Conservation (phyloP, 805 yeast genomes). For the Wickerhamiella azyma region DNA sequence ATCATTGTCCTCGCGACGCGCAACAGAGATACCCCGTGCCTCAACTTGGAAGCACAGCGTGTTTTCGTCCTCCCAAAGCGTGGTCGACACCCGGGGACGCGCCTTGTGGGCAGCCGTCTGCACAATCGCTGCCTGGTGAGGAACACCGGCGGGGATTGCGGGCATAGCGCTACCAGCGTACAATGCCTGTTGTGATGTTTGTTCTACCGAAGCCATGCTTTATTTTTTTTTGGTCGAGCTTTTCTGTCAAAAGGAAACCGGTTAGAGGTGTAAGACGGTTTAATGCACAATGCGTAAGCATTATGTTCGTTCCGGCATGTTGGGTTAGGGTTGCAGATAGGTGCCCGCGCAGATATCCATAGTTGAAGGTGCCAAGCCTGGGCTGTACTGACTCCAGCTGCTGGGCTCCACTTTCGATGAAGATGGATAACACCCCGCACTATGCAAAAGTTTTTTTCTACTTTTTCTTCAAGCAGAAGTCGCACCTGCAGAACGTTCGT, state of each 20-base stretch:
- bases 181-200: slow-evolving; percentile 2
- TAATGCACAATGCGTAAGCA: neutral
- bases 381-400: no score
- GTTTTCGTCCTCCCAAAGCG: slow-evolving; percentile 82
- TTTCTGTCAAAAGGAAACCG: neutral
- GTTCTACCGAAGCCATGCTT: slow-evolving; percentile 9
- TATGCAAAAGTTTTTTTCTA: no score
- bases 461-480: no score
- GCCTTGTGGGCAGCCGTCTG: slow-evolving; percentile 2
- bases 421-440: no score
- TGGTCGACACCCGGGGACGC: slow-evolving; percentile 52
- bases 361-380: neutral
- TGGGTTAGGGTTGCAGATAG: slow-evolving; percentile 7
- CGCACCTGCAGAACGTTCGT: neutral
- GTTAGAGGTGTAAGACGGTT: neutral
- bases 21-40: slow-evolving; percentile 65
- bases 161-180: slow-evolving; percentile 2
- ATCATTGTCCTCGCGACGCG: slow-evolving; percentile 74
- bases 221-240: neutral
- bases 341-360: neutral
- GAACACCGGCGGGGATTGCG: neutral
- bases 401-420: no score
- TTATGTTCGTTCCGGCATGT: neutral
- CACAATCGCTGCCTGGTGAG: neutral
- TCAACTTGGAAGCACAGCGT: slow-evolving; percentile 78